Percentiles rank a stretch among this genome's conserved stretches.
These are phyloP conservation scores for Jacaranda copaia DNA, from an alignment of 257 asterid genomes.

Conservation along the genomic window DNA sequence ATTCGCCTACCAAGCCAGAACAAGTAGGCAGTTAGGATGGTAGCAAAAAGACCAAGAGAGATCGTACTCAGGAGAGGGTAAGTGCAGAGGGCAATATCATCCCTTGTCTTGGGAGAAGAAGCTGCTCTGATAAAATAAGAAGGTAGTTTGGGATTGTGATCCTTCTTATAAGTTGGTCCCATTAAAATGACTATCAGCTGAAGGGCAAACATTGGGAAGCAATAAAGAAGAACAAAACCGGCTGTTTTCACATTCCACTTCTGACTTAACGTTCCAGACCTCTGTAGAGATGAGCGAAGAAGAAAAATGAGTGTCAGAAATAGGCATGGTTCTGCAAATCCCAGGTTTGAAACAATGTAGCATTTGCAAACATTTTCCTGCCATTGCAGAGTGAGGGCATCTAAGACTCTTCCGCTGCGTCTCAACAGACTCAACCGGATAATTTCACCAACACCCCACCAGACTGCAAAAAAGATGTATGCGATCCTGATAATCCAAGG, in stretches of 20 bases:
- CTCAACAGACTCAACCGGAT: constrained; percentile 69
- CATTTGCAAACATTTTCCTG: constrained; percentile 88
- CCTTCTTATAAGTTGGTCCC: constrained; percentile 61
- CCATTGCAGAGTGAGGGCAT: constrained; percentile 66
- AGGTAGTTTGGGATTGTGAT: constrained; percentile 54
- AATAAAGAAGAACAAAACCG: constrained; percentile 66
- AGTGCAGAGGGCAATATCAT: constrained; percentile 67
- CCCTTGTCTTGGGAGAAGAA: constrained; percentile 22
- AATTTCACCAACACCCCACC: constrained; percentile 96
- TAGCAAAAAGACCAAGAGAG: constrained; percentile 79
- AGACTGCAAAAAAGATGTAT: constrained; percentile 65
- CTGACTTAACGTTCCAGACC: constrained; percentile 66
- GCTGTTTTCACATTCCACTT: constrained; percentile 86
- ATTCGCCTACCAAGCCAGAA: constrained; percentile 86
- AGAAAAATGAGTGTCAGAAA: constrained; percentile 80
- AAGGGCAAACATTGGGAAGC: constrained; percentile 76
- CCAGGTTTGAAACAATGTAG: constrained; percentile 92
- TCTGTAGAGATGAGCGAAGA: constrained; percentile 88
- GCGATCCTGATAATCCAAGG: constrained; percentile 90
- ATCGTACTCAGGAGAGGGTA: constrained; percentile 82
- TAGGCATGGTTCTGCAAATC: constrained; percentile 89
- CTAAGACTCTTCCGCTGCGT: constrained; percentile 67
- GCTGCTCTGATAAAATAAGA: constrained; percentile 68
- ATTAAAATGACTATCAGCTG: constrained; percentile 76
- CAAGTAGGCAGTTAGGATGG: constrained; percentile 64